phyloP scores from a whole-genome alignment of 2,329 filamentous ascomycete species.

The Amesomyces nigricolor region DNA sequence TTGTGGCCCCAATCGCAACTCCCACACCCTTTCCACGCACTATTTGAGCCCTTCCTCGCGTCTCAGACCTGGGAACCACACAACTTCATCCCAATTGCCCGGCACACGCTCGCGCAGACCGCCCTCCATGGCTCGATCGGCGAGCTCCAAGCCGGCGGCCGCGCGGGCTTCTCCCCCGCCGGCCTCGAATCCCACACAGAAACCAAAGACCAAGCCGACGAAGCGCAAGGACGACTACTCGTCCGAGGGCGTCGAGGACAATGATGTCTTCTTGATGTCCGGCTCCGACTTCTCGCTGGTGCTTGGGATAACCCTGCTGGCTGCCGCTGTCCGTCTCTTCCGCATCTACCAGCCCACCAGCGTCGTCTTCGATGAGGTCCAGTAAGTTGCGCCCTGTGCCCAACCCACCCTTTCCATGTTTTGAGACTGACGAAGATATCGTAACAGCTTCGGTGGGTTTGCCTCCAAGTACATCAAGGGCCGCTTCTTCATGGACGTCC shows the following conservation, averaged over 20 bases:
- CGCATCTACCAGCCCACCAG: constrained; percentile 93
- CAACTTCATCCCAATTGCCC: not conserved
- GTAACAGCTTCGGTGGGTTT: constrained; percentile 84
- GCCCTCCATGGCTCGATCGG: constrained; percentile 36
- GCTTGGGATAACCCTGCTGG: constrained; percentile 65
- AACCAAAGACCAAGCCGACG: constrained; percentile 27
- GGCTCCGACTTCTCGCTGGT: constrained; percentile 76
- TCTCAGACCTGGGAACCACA: not conserved
- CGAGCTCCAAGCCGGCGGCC: constrained; percentile 34
- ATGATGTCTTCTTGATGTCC: constrained; percentile 87
- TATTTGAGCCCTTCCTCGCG: constrained; percentile 1
- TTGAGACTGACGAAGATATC: constrained; percentile 20
- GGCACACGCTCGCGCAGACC: not conserved
- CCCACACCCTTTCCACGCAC: constrained; percentile 8
- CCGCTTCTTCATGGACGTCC: constrained; percentile 99
- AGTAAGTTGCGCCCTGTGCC: constrained; percentile 57
- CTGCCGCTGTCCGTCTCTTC: constrained; percentile 78
- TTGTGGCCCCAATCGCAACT: constrained; percentile 17
- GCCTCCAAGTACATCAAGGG: constrained; percentile 99
- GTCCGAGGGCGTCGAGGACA: constrained; percentile 75
- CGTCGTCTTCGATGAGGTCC: constrained; percentile 98
- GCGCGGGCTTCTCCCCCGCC: constrained; percentile 24
- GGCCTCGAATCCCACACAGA: constrained; percentile 2
- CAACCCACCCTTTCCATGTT: not conserved
- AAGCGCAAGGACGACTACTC: constrained; percentile 53